Percentiles rank a stretch among this genome's conserved stretches.
These are phyloP conservation scores for Podaxis mareebaensis DNA, from an alignment of 768 basidiomycete species.

Conservation along the genomic window DNA sequence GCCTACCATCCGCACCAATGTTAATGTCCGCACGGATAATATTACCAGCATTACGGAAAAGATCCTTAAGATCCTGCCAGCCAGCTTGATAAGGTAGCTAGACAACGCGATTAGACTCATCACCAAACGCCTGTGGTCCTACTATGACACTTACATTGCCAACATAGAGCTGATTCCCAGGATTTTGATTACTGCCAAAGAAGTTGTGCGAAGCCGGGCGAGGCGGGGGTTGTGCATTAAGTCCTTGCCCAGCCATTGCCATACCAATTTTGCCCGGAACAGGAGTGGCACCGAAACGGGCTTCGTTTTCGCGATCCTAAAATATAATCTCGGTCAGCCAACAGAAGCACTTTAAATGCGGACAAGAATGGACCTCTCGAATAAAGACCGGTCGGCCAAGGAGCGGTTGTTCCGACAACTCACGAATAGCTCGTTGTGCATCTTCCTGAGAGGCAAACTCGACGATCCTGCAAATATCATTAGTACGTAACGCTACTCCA, in stretches of 20 bases:
- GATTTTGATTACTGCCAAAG: constrained; percentile 59
- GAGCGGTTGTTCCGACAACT: constrained; percentile 87
- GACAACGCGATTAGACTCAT: neutral
- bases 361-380: constrained; percentile 69
- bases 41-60: constrained; percentile 94
- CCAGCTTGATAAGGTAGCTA: constrained; percentile 93
- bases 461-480: constrained; percentile 68
- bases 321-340: constrained; percentile 6
- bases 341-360: neutral
- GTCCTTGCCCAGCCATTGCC: constrained; percentile 92
- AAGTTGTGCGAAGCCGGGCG: constrained; percentile 81
- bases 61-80: constrained; percentile 98
- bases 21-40: constrained; percentile 97
- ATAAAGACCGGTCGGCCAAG: constrained; percentile 95
- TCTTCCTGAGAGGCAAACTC: constrained; percentile 93
- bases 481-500: constrained; percentile 18
- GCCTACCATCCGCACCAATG: constrained; percentile 87
- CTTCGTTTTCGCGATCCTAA: constrained; percentile 95
- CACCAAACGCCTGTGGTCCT: neutral
- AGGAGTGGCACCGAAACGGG: constrained; percentile 93
- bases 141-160: constrained; percentile 66
- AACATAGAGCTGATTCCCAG: constrained; percentile 92
- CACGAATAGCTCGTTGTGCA: constrained; percentile 83
- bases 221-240: constrained; percentile 77
- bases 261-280: constrained; percentile 96